Evolutionary conservation across 2,329 filamentous ascomycete genomes (phyloP), one percentile per base, ranked within the genome.

Genomic region (Fusarium odoratissimum): DNA sequence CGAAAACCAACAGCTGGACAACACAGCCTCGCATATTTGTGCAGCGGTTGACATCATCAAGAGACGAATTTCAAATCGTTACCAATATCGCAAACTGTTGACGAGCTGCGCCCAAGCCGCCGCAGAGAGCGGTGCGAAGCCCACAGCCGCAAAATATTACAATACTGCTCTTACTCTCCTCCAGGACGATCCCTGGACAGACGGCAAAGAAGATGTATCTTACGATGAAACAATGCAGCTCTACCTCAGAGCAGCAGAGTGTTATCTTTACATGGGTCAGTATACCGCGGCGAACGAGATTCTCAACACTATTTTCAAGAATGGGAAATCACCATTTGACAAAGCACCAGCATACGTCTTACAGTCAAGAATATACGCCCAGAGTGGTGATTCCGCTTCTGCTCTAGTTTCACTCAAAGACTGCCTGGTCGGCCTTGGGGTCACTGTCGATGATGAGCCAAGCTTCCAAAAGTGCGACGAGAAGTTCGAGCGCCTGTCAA

Each of bases 161-260:
- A 89, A 88, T 48, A 89, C 91, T 60, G 95, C 94, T 54, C 87
- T 97, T 49, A 86, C 87, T 14, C 86, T 98, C n/a, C 86, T 98
- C 19, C 95, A 97, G 78, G 85, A 91, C 11, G 84, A 93, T 59
- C 91, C 93, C 2, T 98, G 95, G 95, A 86, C 89, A 45, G 91
- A 92, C 35, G 86, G 85, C 11, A 81, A 84, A 19, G 86, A 89
- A 9, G 95, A 98, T 79, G 91, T 93, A 1, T 92, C 90, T 49
- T 97, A 97, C 76, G 91, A 94, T 16, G 95, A 98, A 82, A 97
- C 95, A 0, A 86, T 97, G 69, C 91, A 92, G 69, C 85, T 97
- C 5, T 91, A 94, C 79, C 90, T 95, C 8, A 90, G 93, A 59
- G 90, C 93, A 8, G 93, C 95, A 7, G 95, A 97, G 80, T 94